These are phyloP conservation scores for Geotrichum candidum DNA, from an alignment of 1,139 yeast species.

Conservation along the genomic window DNA sequence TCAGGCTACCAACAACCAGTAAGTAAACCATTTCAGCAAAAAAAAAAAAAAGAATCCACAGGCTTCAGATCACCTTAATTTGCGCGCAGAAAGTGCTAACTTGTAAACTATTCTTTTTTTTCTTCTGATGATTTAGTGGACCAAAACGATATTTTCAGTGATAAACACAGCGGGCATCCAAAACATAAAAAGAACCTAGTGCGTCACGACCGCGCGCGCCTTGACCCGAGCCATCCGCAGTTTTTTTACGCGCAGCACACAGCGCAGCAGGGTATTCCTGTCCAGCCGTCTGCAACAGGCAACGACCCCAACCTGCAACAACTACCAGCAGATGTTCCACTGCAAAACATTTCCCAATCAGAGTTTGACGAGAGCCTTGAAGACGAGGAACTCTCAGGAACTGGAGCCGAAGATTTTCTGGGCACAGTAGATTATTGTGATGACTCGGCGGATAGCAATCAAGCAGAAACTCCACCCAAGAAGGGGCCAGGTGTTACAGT, in stretches of 20 bases:
- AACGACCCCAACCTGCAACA: slow-evolving; percentile 43
- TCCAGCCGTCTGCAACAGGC: slow-evolving; percentile 63
- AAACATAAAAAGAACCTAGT: slow-evolving; percentile 60
- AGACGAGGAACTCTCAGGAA: neutral
- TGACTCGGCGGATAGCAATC: neutral
- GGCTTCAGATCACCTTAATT: neutral
- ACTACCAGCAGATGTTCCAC: neutral
- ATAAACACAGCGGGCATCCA: neutral
- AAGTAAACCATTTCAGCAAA: too few species aligned
- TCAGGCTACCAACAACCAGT: too few species aligned
- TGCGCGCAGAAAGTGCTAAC: neutral
- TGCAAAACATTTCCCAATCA: neutral
- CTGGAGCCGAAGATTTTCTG: neutral
- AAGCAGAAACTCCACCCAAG: neutral
- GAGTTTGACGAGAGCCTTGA: neutral
- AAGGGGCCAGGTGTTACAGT: neutral
- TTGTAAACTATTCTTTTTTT: neutral
- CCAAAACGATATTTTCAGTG: neutral
- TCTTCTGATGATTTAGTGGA: neutral
- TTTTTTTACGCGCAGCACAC: slow-evolving; percentile 74
- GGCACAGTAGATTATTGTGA: neutral
- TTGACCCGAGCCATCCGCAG: slow-evolving; percentile 62
- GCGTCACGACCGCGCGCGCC: slow-evolving; percentile 70
- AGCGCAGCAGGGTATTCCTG: slow-evolving; percentile 45
- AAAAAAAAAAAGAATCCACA: too few species aligned